These are phyloP conservation scores for Entonaema liquescens DNA, from an alignment of 495 filamentous ascomycete genomes.

Conservation along the genomic window DNA sequence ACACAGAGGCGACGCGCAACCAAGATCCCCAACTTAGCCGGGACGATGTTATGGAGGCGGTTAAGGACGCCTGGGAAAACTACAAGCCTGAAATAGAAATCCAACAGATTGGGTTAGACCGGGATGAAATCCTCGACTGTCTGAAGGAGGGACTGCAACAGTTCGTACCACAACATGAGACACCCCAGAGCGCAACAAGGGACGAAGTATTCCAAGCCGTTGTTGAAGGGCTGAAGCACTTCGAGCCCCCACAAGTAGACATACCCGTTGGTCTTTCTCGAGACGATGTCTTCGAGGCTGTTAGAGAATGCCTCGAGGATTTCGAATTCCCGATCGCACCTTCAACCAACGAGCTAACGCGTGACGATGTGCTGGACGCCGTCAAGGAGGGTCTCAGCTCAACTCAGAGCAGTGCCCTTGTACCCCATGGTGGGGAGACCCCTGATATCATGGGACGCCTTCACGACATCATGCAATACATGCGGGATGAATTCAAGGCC, in stretches of 20 bases:
- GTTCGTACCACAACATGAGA: conserved; percentile 66
- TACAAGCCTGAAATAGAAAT: conserved; percentile 92
- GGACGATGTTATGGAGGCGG: conserved; percentile 84
- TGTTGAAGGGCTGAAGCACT: conserved; percentile 81
- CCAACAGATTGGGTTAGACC: conserved; percentile 86
- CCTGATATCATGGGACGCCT: conserved; percentile 78
- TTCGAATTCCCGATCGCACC: conserved; percentile 70
- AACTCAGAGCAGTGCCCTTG: conserved; percentile 46
- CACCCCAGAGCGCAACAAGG: conserved; percentile 63
- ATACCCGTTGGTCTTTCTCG: conserved; percentile 72
- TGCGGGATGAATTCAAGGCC: conserved; percentile 70
- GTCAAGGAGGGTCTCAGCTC: conserved; percentile 62
- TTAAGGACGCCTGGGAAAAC: conserved; percentile 87
- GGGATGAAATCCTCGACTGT: conserved; percentile 86
- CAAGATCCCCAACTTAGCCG: conserved; percentile 58
- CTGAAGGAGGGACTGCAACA: conserved; percentile 82
- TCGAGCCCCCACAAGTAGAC: conserved; percentile 73
- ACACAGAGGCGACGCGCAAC: conserved; percentile 63
- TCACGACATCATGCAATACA: conserved; percentile 75
- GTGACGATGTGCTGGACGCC: conserved; percentile 63
- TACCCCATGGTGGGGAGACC: conserved; percentile 45
- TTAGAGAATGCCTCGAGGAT: conserved; percentile 79
- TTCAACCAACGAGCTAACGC: conserved; percentile 56
- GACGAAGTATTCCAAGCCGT: conserved; percentile 85
- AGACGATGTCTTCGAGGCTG: conserved; percentile 78